Evolutionary conservation across 176 grass and related monocot species (phyloP).

Genomic region (Calamus simplicifolius): DNA sequence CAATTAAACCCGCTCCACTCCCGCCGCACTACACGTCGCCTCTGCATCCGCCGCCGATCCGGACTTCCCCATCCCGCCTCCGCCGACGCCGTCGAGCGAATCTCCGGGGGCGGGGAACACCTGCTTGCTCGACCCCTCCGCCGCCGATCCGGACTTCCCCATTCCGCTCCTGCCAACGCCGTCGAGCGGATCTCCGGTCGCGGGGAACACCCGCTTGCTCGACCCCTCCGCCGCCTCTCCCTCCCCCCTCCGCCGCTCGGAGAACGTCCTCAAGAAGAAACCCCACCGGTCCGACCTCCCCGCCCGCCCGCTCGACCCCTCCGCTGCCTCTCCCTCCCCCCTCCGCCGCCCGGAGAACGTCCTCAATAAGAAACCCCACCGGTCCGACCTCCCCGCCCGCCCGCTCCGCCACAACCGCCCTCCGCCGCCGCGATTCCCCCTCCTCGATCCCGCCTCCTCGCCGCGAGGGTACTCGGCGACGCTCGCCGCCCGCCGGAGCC

Average conservation of each 20-base stretch:
- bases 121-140: constrained; percentile 25
- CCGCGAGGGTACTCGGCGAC: constrained; percentile 38
- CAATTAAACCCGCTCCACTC: too few species aligned
- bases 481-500: constrained; percentile 46
- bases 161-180: not conserved
- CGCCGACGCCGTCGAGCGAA: not conserved
- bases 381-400: constrained; percentile 21
- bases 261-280: too few species aligned
- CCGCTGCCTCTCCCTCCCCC: constrained; percentile 12
- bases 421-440: constrained; percentile 32
- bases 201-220: constrained; percentile 34
- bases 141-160: constrained; percentile 15
- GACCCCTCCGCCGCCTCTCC: too few species aligned
- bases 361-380: constrained; percentile 32
- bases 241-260: too few species aligned
- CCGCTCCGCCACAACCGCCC: constrained; percentile 28
- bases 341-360: constrained; percentile 43
- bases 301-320: too few species aligned
- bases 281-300: too few species aligned
- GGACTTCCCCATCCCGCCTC: constrained; percentile 9
- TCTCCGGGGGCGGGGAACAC: constrained; percentile 29
- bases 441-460: not conserved
- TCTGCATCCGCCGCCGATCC: constrained; percentile 1
- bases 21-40: not conserved
- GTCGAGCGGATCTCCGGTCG: not conserved